Evolutionary conservation across 2,329 filamentous ascomycete species (phyloP).

Genomic region (Tolypocladium pustulatum): DNA sequence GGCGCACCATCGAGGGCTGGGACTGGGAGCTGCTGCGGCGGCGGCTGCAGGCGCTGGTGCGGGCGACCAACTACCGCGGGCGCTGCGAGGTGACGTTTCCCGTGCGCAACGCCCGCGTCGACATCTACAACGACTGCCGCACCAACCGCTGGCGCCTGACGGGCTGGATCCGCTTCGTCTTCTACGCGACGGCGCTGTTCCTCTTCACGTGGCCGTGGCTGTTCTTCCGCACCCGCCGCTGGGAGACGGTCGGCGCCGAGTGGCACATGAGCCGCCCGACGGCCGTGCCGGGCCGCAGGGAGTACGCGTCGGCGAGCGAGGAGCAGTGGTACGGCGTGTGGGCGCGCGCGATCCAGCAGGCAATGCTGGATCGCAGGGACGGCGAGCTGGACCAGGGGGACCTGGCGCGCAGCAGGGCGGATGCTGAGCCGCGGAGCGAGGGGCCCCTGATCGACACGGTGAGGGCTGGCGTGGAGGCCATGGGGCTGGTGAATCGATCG

Average conservation of each 20-base stretch:
- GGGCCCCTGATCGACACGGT: slow-evolving; percentile 33
- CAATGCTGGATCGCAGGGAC: slow-evolving; percentile 47
- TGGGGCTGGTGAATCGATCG: slow-evolving; percentile 41
- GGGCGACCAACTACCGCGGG: slow-evolving; percentile 58
- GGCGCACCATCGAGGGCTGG: slow-evolving; percentile 46
- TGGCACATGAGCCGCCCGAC: slow-evolving; percentile 34
- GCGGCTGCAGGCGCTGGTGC: slow-evolving; percentile 45
- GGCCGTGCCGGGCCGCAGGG: slow-evolving; percentile 21
- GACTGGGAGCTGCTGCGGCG: slow-evolving; percentile 42
- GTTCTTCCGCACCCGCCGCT: slow-evolving; percentile 56
- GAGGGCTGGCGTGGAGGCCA: slow-evolving; percentile 36
- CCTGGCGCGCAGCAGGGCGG: slow-evolving; percentile 29
- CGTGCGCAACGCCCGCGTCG: slow-evolving; percentile 41
- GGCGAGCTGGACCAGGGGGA: slow-evolving; percentile 47
- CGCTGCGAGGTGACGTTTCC: slow-evolving; percentile 49
- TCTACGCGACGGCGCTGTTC: slow-evolving; percentile 57
- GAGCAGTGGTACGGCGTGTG: slow-evolving; percentile 54
- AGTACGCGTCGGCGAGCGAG: slow-evolving; percentile 44
- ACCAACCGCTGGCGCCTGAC: slow-evolving; percentile 57
- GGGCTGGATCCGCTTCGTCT: slow-evolving; percentile 52
- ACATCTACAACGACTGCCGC: slow-evolving; percentile 52
- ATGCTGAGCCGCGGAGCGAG: slow-evolving; percentile 19
- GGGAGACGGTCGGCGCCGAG: slow-evolving; percentile 50
- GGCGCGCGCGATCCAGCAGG: slow-evolving; percentile 46
- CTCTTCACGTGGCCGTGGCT: slow-evolving; percentile 62